Evolutionary conservation across 495 filamentous ascomycete species (phyloP).

Genomic region (Lepidopterella palustris): DNA sequence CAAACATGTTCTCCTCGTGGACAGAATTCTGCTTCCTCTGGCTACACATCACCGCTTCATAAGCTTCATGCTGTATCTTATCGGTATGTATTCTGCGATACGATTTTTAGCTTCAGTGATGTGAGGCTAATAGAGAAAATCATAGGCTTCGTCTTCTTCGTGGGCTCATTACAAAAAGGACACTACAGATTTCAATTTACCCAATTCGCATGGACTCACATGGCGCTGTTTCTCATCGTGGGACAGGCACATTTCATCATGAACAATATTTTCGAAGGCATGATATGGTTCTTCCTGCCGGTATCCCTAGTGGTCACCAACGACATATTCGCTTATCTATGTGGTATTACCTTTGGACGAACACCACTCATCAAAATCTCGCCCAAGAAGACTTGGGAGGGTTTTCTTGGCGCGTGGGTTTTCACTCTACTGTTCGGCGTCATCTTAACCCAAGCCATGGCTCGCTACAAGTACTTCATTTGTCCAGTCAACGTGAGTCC

Average conservation of each 20-base stretch:
- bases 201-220: conserved; percentile 98
- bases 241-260: conserved; percentile 99
- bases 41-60: conserved; percentile 98
- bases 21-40: conserved; percentile 82
- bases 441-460: conserved; percentile 76
- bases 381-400: conserved; percentile 99
- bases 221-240: conserved; percentile 96
- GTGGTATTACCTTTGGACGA: conserved; percentile 91
- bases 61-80: conserved; percentile 93
- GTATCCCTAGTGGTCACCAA: conserved; percentile 94
- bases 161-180: conserved; percentile 88
- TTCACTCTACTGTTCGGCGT: conserved; percentile 85
- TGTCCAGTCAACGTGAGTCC: conserved; percentile 79
- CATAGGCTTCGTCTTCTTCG: conserved; percentile 96
- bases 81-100: conserved; percentile 60
- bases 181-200: conserved; percentile 98
- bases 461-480: conserved; percentile 94
- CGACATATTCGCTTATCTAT: conserved; percentile 97
- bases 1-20: conserved; percentile 95
- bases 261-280: conserved; percentile 99
- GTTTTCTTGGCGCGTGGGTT: conserved; percentile 94
- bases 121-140: background rate
- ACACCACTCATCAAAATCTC: conserved; percentile 97
- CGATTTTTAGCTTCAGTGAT: too few relatives aligned
- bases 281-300: conserved; percentile 99